Percentiles rank a stretch among this genome's conserved stretches.
Conservation (phyloP, 2,329 filamentous ascomycete species). For the Graphium sp. region DNA sequence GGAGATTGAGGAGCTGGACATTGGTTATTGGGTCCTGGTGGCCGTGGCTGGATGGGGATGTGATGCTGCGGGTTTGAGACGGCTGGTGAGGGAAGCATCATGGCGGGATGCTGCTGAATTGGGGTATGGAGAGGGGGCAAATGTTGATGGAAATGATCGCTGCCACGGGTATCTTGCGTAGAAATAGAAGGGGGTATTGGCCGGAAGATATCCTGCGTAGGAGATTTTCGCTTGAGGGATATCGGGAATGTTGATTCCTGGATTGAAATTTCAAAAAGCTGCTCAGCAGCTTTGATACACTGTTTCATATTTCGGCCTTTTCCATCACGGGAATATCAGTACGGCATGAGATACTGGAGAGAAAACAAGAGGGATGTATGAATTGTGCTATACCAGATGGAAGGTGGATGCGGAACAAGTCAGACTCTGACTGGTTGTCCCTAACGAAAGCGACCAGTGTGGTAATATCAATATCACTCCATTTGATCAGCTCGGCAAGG, state of each 20-base stretch:
- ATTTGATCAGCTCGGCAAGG: conserved; percentile 40
- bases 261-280: conserved; percentile 17
- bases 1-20: no score
- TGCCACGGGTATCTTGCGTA: no score
- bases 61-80: conserved; percentile 5
- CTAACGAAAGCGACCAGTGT: conserved; percentile 29
- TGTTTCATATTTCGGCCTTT: conserved; percentile 30
- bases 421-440: conserved; percentile 19
- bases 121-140: not conserved
- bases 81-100: not conserved
- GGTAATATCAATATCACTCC: conserved; percentile 29
- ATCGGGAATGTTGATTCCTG: conserved; percentile 11
- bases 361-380: not conserved
- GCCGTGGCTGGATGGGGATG: conserved; percentile 8
- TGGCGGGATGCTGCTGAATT: not conserved
- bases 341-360: no score
- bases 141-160: no score
- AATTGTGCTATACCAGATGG: conserved; percentile 19
- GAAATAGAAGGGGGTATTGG: not conserved
- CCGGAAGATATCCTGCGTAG: no score
- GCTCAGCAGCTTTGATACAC: conserved; percentile 21
- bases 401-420: conserved; percentile 30
- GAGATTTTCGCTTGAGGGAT: conserved; percentile 18
- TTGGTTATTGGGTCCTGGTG: no score
- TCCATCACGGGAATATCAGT: no score